Conservation (phyloP, 2,329 filamentous ascomycete genomes). For the Rutstroemia sp. region DNA sequence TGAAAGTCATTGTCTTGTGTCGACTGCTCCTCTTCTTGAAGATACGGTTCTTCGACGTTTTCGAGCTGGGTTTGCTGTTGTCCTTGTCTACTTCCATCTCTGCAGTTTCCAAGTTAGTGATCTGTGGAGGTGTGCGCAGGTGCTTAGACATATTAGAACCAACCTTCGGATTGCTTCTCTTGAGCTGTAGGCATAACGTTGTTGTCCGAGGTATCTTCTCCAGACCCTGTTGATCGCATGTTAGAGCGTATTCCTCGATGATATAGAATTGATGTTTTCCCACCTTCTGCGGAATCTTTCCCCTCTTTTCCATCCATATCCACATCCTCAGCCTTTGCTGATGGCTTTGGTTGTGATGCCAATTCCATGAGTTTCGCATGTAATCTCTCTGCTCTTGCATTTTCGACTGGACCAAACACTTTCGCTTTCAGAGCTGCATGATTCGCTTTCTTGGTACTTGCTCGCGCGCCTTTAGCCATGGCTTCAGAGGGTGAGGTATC, state of each 20-base stretch:
- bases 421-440: conserved; percentile 70
- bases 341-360: conserved; percentile 66
- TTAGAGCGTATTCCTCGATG: conserved; percentile 9
- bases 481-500: background rate
- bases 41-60: conserved; percentile 40
- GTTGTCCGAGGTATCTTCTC: conserved; percentile 11
- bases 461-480: conserved; percentile 84
- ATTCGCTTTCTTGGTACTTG: conserved; percentile 76
- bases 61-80: conserved; percentile 31
- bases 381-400: conserved; percentile 72
- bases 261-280: background rate
- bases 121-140: background rate
- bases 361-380: conserved; percentile 80
- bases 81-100: conserved; percentile 51
- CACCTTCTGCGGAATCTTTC: conserved; percentile 7
- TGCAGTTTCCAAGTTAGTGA: conserved; percentile 12
- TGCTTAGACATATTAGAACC: background rate
- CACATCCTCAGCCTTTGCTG: conserved; percentile 40
- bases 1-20: conserved; percentile 55
- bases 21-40: conserved; percentile 43
- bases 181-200: conserved; percentile 10
- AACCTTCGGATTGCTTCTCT: conserved; percentile 23
- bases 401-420: conserved; percentile 78
- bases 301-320: conserved; percentile 38
- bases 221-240: conserved; percentile 9